Evolutionary conservation across 2,329 filamentous ascomycete species (phyloP), one percentile per base, ranked within the genome.

Genomic region (Colletotrichum endophyticum): DNA sequence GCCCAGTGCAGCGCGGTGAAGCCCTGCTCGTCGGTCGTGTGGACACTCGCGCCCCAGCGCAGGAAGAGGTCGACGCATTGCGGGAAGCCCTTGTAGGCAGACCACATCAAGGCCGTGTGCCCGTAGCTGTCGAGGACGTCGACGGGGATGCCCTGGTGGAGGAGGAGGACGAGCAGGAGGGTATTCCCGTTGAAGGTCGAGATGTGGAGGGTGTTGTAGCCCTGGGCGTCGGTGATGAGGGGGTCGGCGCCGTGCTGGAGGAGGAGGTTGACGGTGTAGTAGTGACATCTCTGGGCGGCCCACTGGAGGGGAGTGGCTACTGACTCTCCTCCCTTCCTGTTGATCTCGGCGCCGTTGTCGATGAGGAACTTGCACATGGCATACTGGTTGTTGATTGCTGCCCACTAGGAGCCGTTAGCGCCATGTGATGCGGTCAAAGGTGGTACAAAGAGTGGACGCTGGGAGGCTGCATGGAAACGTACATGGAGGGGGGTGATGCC

Each of bases 371-470:
- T 96, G 91, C 96, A 98, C 89, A 99, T 96, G 79, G 95, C 95
- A 87, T 96, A 98, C 84, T 98, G 97, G 83, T 99, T 99, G 88
- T 99, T 99, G 85, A 99, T 99, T 49, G 98, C 95, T 63, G 97
- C 97, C 97, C 97, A 99, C 95, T 99, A 83, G 70, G 80, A 68
- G 16, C 61, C 25, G 77, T 80, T 72, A 81, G 80, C 63, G 59
- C 30, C 59, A 49, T 66, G 72, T 78, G 30, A 67, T 70, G 30
- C 36, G 27, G 36, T 53, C 19, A 63, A 5, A 32, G 13, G 67
- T 36, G 3, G 61, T 36, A 36, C 59, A 59, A 72, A 66, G 64
- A 19, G 16, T 19, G 16, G 44, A 59, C 30, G 30, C 1, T 30
- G 61, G 30, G 13, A 71, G 28, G 57, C 39, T 28, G 57, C 56